Conservation (phyloP, 2,329 filamentous ascomycete species). For the Teratosphaeria nubilosa region DNA sequence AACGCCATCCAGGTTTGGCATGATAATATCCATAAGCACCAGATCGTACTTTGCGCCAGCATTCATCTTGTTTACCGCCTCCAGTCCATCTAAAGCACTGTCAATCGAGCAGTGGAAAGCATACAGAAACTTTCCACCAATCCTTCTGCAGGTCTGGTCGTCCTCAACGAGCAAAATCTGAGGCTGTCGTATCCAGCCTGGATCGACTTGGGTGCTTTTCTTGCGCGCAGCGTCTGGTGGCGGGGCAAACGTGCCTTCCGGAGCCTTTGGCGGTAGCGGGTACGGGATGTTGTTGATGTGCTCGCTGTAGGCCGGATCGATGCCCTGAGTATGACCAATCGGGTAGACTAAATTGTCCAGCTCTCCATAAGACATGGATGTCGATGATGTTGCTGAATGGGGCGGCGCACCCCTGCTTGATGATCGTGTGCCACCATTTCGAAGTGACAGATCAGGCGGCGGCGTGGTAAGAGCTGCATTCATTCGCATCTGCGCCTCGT, state of each 20-base stretch:
- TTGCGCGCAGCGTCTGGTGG: slow-evolving; percentile 45
- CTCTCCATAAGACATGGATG: slow-evolving; percentile 46
- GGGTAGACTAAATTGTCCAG: slow-evolving; percentile 74
- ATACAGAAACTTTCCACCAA: slow-evolving; percentile 56
- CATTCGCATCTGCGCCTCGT: slow-evolving; percentile 46
- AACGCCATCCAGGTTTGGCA: slow-evolving; percentile 91
- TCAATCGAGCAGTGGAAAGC: slow-evolving; percentile 56
- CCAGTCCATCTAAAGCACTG: slow-evolving; percentile 67
- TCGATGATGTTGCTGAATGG: slow-evolving; percentile 40
- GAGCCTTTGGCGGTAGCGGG: slow-evolving; percentile 57
- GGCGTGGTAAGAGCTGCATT: slow-evolving; percentile 48
- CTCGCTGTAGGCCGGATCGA: slow-evolving; percentile 88
- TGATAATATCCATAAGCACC: slow-evolving; percentile 60
- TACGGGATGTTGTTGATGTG: slow-evolving; percentile 94
- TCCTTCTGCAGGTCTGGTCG: slow-evolving; percentile 55
- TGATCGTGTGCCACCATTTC: slow-evolving; percentile 28
- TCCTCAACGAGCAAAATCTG: slow-evolving; percentile 86
- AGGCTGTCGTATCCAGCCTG: slow-evolving; percentile 58
- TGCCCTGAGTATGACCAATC: slow-evolving; percentile 80
- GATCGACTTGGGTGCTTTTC: slow-evolving; percentile 51
- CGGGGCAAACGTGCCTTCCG: slow-evolving; percentile 34
- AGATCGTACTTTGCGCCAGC: slow-evolving; percentile 54
- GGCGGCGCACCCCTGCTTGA: slow-evolving; percentile 32
- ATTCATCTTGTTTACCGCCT: slow-evolving; percentile 81
- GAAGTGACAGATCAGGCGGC: slow-evolving; percentile 38